Percentiles rank a stretch among this genome's conserved stretches.
phyloP scores from a whole-genome alignment of 805 yeast genomes.

The Candida nanaspora region DNA sequence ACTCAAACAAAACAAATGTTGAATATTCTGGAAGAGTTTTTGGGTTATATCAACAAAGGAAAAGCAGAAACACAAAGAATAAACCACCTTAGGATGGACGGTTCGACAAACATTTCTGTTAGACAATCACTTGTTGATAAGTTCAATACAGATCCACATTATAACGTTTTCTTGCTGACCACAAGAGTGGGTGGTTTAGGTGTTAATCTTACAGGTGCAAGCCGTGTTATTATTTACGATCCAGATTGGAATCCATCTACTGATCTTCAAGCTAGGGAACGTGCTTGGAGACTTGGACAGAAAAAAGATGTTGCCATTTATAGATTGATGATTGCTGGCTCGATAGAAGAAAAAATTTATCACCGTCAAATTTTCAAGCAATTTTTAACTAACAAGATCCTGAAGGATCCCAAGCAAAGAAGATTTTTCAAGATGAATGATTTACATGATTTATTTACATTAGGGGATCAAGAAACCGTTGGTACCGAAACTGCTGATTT shows the following conservation, averaged over 20 bases:
- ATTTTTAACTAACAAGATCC: constrained; percentile 82
- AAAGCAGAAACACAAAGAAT: constrained; percentile 18
- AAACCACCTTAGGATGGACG: constrained; percentile 83
- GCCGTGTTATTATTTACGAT: constrained; percentile 86
- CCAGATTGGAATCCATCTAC: constrained; percentile 99
- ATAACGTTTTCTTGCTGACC: constrained; percentile 70
- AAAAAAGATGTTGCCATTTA: constrained; percentile 87
- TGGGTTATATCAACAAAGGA: constrained; percentile 32
- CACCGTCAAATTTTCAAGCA: constrained; percentile 97
- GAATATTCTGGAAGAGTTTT: constrained; percentile 70
- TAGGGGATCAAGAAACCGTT: constrained; percentile 65
- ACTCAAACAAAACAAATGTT: constrained; percentile 94
- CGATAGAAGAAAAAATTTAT: constrained; percentile 94
- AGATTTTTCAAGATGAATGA: constrained; percentile 91
- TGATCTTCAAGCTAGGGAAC: constrained; percentile 91
- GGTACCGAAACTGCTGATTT: constrained; percentile 66
- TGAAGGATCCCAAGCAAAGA: constrained; percentile 92
- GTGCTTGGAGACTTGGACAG: constrained; percentile 97
- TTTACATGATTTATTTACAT: constrained; percentile 77
- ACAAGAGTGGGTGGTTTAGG: constrained; percentile 97
- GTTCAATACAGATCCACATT: constrained; percentile 57
- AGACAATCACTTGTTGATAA: constrained; percentile 77
- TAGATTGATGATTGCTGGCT: constrained; percentile 86
- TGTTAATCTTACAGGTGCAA: constrained; percentile 90
- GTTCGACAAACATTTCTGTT: constrained; percentile 71